Base-by-base conservation (phyloP, 2,329 filamentous ascomycete species). In the Colletotrichum sp. region DNA sequence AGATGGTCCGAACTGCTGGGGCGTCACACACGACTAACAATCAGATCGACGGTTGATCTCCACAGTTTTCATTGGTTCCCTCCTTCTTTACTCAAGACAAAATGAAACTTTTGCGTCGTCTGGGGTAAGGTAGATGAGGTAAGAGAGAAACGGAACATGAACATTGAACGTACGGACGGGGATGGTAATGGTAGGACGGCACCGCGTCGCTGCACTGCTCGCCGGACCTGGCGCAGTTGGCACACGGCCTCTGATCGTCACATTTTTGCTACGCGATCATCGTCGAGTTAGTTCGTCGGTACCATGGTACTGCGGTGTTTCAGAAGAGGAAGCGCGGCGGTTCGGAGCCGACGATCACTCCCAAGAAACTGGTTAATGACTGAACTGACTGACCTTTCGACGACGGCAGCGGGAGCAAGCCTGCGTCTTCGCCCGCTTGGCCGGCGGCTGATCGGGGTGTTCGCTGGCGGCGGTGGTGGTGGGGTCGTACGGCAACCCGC, bases 201-300 rank as follows among this genome's bases (percentile, higher is more conserved):
- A 67, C 55, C n/a, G 57, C 68, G 39, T 62, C 68, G 30, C 8
- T 71, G 49, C 78, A 79, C 57, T 78, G 78, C 72, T 76, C 71
- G 7, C 80, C 80, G 3, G 79, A 79, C 67, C 78, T 78, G 62
- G 76, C 77, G 68, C 80, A 80, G 60, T 80, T 82, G 18, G 76
- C 76, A 71, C 79, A 80, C 6, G 80, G 80, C 5, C 81, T 73
- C 8, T 59, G 60, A 26, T 79, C 79, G 39, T 79, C 80, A 49
- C 80, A 79, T 67, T 78, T 79, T 69, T 81, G 78, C 68, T 63
- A 63, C n/a, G 32, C 1, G 16, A 57, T 63, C 21, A 26, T 65
- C 62, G 18, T 24, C 6, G 12, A 52, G 55, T 49, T 21, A 28
- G 13, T 30, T 52, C 44, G 44, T 52, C 44, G 44, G 0, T 66